Evolutionary conservation across 2,329 filamentous ascomycete genomes (phyloP).

Genomic region (Seiridium unicorne): DNA sequence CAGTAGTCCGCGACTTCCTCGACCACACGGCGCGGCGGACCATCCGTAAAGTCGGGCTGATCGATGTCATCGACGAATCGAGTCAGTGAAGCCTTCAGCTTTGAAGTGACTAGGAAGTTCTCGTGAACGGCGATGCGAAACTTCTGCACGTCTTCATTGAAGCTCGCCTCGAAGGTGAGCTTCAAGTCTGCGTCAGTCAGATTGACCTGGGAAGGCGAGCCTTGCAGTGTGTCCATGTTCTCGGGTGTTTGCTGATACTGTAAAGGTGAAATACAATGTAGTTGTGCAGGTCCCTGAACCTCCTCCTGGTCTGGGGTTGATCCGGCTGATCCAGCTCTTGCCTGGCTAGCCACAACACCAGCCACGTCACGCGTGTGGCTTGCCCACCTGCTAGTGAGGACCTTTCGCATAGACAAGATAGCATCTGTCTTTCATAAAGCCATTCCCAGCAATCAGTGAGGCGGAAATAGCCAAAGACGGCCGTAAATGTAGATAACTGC

Average conservation of each 20-base stretch:
- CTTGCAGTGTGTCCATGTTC: neutral
- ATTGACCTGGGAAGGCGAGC: neutral
- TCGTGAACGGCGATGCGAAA: constrained; percentile 6
- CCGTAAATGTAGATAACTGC: no score
- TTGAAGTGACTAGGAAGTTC: neutral
- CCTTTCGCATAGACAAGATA: no score
- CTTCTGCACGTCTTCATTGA: constrained; percentile 2
- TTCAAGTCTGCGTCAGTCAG: constrained; percentile 2
- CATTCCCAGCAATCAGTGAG: no score
- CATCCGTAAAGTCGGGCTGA: constrained; percentile 1
- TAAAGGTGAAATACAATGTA: no score
- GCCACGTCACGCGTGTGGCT: no score
- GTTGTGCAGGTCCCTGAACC: no score
- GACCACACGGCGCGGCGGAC: constrained; percentile 1
- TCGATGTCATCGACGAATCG: neutral
- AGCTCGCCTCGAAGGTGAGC: constrained; percentile 4
- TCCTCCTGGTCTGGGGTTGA: no score
- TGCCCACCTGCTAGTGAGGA: no score
- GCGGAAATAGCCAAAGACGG: no score
- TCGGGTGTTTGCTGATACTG: neutral
- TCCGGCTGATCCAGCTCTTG: no score
- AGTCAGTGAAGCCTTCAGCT: constrained; percentile 7
- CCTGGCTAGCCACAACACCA: no score
- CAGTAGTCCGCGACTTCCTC: constrained; percentile 5
- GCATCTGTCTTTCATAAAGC: no score